A percentile compares a stretch with the other conserved stretches of the same genome.
Evolutionary conservation across 192 early-diverging fungal genomes (phyloP).

Genomic region (Chytriomyces hyalinus): DNA sequence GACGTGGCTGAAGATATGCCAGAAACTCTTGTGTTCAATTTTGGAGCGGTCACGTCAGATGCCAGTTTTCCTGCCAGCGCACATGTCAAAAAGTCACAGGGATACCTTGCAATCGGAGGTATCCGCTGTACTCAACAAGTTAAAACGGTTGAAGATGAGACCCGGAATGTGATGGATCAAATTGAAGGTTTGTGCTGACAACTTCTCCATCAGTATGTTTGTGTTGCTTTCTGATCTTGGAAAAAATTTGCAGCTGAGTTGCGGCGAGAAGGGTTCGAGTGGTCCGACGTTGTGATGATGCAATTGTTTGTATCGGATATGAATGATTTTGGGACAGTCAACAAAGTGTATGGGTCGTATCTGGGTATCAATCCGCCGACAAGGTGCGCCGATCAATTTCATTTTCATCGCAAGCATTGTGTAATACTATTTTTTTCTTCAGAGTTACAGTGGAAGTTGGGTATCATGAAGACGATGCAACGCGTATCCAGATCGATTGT

Average conservation of each 20-base stretch:
- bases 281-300: conserved; percentile 68
- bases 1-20: neutral
- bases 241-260: conserved; percentile 37
- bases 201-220: neutral
- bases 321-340: conserved; percentile 66
- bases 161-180: conserved; percentile 28
- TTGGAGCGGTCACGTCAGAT: no score
- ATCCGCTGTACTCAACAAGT: neutral
- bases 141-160: conserved; percentile 25
- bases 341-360: conserved; percentile 68
- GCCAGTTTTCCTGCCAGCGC: no score
- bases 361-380: conserved; percentile 78
- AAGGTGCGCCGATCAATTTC: conserved; percentile 47
- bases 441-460: conserved; percentile 68
- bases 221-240: neutral
- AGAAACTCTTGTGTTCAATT: no score
- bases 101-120: neutral
- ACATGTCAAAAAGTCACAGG: neutral
- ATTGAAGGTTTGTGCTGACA: conserved; percentile 25
- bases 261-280: conserved; percentile 49
- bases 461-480: conserved; percentile 37
- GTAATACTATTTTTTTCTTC: conserved; percentile 8
- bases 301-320: conserved; percentile 72
- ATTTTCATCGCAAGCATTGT: conserved; percentile 5
- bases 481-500: conserved; percentile 70